phyloP scores from a whole-genome alignment of 179 eudicot genomes.

The Corrigiola litoralis region DNA sequence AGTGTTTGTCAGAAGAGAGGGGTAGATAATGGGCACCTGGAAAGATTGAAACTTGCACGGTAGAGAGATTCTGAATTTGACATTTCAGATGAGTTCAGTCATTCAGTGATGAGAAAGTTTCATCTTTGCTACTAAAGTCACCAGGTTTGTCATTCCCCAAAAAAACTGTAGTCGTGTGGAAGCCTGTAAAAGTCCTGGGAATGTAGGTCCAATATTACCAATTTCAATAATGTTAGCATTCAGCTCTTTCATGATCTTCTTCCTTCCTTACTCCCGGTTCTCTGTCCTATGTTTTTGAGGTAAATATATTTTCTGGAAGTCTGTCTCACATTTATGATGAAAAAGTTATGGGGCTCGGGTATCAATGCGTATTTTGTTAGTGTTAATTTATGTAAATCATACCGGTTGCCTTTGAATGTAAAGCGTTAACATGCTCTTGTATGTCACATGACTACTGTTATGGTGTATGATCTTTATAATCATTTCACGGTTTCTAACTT shows the following conservation, averaged over 20 bases:
- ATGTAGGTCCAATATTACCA: conserved; percentile 21
- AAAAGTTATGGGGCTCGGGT: conserved; percentile 14
- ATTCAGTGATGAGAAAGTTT: conserved; percentile 5
- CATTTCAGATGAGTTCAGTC: conserved; percentile 37
- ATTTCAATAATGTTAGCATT: background rate
- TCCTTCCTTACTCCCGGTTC: conserved; percentile 13
- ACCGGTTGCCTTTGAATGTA: too few relatives aligned
- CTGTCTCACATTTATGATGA: conserved; percentile 4
- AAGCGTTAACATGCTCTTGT: too few relatives aligned
- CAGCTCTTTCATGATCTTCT: background rate
- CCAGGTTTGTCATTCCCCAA: conserved; percentile 32
- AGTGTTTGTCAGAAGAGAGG: conserved; percentile 26
- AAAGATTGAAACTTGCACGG: conserved; percentile 25
- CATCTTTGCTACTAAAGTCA: conserved; percentile 1
- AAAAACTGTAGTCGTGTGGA: conserved; percentile 26
- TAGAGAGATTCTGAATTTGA: conserved; percentile 58
- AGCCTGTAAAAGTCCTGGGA: conserved; percentile 26
- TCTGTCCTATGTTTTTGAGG: conserved; percentile 20
- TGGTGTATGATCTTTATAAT: too few relatives aligned
- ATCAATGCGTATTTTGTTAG: background rate
- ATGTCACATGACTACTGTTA: too few relatives aligned
- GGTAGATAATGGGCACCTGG: conserved; percentile 15
- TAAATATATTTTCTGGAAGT: conserved; percentile 16
- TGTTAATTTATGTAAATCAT: background rate
- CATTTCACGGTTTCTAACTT: too few relatives aligned